Evolutionary conservation across 1,139 yeast genomes (phyloP).

Genomic region (Pichia norvegensis): DNA sequence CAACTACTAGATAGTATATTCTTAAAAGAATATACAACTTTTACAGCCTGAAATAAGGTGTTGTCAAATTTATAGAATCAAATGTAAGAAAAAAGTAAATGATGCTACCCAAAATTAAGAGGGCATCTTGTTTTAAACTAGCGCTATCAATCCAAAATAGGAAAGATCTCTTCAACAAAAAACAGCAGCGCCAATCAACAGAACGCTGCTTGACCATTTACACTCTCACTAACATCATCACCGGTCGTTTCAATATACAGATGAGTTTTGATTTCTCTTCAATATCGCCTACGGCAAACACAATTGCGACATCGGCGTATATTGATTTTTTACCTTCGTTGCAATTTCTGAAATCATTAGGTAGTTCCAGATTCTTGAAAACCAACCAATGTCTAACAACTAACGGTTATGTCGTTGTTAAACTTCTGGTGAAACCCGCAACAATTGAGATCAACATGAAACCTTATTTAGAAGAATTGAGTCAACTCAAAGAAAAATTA

Average conservation of each 20-base stretch:
- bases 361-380: conserved; percentile 76
- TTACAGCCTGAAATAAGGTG: too few relatives aligned
- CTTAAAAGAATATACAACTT: too few relatives aligned
- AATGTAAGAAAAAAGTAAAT: not conserved
- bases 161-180: not conserved
- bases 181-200: not conserved
- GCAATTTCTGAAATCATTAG: conserved; percentile 64
- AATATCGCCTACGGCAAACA: conserved; percentile 83
- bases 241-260: not conserved
- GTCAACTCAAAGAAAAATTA: conserved; percentile 35
- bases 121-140: not conserved
- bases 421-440: conserved; percentile 70
- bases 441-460: conserved; percentile 22
- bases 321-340: conserved; percentile 61
- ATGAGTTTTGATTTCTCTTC: conserved; percentile 89
- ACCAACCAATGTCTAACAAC: conserved; percentile 71
- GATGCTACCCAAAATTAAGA: not conserved
- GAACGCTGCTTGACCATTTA: not conserved
- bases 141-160: not conserved
- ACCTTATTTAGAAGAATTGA: conserved; percentile 33
- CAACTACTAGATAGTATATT: not conserved
- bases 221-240: not conserved
- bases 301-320: conserved; percentile 87
- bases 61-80: too few relatives aligned
- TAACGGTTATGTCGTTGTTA: conserved; percentile 66